These are phyloP conservation scores for Collybia sordida DNA, from an alignment of 768 basidiomycete genomes.

Conservation along the genomic window DNA sequence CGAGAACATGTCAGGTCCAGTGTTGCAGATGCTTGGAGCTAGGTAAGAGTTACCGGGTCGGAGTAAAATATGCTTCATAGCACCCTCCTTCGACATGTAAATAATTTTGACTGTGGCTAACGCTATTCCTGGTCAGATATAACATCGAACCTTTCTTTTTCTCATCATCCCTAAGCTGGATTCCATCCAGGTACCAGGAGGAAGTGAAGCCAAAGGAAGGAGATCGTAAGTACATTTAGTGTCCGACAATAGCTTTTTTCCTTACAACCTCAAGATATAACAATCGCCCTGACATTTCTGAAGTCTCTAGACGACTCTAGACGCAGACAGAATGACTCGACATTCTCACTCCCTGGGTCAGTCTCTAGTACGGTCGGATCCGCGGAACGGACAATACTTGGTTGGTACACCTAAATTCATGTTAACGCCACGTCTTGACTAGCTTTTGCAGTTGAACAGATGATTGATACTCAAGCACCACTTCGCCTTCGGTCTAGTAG, in stretches of 20 bases:
- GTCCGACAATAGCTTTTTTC: no score
- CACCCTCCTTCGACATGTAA: not conserved
- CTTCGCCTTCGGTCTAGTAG: constrained; percentile 31
- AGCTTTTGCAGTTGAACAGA: constrained; percentile 19
- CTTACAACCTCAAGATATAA: constrained; percentile 45
- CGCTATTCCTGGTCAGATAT: constrained; percentile 31
- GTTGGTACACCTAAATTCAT: constrained; percentile 11
- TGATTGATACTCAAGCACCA: constrained; percentile 42
- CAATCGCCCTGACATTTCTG: constrained; percentile 55
- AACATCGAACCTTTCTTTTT: constrained; percentile 68
- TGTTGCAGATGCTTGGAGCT: constrained; percentile 60
- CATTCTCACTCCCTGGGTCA: constrained; percentile 4
- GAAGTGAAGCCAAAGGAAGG: constrained; percentile 34
- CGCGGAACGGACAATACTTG: constrained; percentile 14
- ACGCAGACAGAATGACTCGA: not conserved
- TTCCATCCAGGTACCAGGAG: constrained; percentile 65
- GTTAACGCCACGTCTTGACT: not conserved
- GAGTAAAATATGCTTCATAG: no score
- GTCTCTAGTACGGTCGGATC: constrained; percentile 6
- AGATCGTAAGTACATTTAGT: constrained; percentile 45
- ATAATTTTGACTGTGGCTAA: not conserved
- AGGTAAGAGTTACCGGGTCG: constrained; percentile 31
- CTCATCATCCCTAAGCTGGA: constrained; percentile 66
- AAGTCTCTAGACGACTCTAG: constrained; percentile 35
- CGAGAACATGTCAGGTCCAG: constrained; percentile 49